These are phyloP conservation scores for Neurospora sp. DNA, from an alignment of 495 filamentous ascomycete genomes.

Conservation along the genomic window DNA sequence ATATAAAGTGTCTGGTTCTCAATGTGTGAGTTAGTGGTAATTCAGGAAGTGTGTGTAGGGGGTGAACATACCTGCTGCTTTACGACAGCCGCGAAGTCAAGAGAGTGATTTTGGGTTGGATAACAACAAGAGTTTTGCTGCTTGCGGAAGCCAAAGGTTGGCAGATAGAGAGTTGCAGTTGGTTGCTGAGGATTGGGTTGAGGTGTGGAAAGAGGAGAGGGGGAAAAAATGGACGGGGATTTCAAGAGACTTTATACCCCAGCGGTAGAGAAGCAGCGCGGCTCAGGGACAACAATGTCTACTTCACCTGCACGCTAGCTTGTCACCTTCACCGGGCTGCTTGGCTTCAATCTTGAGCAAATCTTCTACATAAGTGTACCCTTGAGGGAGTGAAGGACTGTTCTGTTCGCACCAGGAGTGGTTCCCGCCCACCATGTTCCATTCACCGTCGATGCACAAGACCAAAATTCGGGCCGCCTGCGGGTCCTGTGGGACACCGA, in stretches of 20 bases:
- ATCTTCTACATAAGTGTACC: neutral
- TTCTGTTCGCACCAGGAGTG: neutral
- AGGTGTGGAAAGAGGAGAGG: neutral
- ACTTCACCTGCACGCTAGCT: neutral
- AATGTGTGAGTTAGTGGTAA: too few species aligned
- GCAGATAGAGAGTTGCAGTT: neutral
- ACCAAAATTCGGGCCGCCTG: neutral
- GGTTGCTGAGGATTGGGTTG: neutral
- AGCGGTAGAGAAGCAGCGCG: neutral
- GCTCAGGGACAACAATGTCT: neutral
- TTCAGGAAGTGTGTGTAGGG: too few species aligned
- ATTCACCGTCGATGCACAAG: neutral
- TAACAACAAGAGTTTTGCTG: too few species aligned
- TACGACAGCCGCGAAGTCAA: too few species aligned
- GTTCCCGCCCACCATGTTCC: neutral
- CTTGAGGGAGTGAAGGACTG: neutral
- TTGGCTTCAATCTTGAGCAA: neutral
- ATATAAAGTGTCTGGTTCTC: too few species aligned
- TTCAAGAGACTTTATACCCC: neutral
- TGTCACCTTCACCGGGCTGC: neutral
- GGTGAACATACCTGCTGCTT: too few species aligned
- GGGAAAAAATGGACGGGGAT: neutral
- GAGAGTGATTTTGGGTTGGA: too few species aligned
- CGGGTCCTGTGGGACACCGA: neutral
- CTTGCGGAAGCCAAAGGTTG: neutral